phyloP scores from a whole-genome alignment of 2,329 filamentous ascomycete genomes.

The Cercospora brassicicola region DNA sequence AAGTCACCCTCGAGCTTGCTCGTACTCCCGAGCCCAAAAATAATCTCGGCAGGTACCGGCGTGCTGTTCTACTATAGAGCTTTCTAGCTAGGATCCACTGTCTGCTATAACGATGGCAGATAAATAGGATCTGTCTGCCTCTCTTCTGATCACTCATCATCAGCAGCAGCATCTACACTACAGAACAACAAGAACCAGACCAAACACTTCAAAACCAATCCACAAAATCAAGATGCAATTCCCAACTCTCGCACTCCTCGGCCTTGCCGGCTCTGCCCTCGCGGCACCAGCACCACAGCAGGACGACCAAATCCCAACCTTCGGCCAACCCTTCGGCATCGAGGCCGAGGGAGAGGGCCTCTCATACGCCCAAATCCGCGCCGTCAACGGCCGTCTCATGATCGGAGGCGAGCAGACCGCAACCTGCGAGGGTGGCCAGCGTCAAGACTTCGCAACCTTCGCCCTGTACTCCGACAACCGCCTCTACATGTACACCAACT shows the following conservation, averaged over 20 bases:
- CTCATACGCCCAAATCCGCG: conserved; percentile 21
- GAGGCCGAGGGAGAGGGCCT: background rate
- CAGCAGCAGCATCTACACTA: background rate
- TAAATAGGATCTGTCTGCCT: background rate
- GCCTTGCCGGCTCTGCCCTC: conserved; percentile 5
- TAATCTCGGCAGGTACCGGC: background rate
- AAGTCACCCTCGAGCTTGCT: background rate
- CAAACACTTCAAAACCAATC: background rate
- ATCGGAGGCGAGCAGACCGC: conserved; percentile 22
- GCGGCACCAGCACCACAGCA: background rate
- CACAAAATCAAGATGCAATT: background rate
- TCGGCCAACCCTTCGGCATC: background rate
- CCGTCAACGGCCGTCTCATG: conserved; percentile 19
- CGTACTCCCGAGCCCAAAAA: background rate
- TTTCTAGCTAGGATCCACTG: background rate
- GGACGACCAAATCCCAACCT: background rate
- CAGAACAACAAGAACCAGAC: background rate
- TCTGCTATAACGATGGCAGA: background rate
- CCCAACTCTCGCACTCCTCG: conserved; percentile 10
- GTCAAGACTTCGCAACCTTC: conserved; percentile 15
- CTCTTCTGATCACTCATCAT: background rate
- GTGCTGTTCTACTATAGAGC: background rate
- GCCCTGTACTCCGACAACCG: conserved; percentile 3
- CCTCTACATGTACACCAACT: conserved; percentile 12
- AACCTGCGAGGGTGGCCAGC: conserved; percentile 11